phyloP scores from a whole-genome alignment of 148 eudicot genomes.

The Tetragonia tetragonoides region DNA sequence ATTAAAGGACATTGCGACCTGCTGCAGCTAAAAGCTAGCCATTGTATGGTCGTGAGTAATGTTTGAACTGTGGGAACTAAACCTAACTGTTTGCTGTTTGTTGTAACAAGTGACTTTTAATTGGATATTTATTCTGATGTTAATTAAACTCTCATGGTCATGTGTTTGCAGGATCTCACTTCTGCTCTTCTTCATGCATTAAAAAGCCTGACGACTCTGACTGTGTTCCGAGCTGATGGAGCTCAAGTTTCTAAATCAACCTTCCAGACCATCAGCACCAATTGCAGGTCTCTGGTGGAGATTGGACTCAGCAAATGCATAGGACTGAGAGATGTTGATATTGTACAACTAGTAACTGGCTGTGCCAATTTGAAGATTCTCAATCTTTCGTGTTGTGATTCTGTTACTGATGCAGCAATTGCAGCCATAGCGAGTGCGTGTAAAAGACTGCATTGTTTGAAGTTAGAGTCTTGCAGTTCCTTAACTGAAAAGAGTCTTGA shows the following conservation, averaged over 20 bases:
- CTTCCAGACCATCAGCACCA: slow-evolving; percentile 39
- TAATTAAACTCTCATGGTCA: not conserved
- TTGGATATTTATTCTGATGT: not conserved
- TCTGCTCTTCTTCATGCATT: slow-evolving; percentile 35
- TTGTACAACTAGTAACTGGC: slow-evolving; percentile 44
- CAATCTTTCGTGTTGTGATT: slow-evolving; percentile 64
- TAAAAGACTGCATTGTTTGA: slow-evolving; percentile 46
- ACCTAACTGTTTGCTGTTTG: slow-evolving; percentile 12
- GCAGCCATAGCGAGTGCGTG: slow-evolving; percentile 54
- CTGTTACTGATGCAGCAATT: slow-evolving; percentile 60
- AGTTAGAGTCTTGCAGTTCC: slow-evolving; percentile 64
- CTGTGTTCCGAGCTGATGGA: slow-evolving; percentile 53
- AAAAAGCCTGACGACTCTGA: slow-evolving; percentile 44
- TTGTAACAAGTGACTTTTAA: not conserved
- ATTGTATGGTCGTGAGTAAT: slow-evolving; percentile 71
- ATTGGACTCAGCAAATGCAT: slow-evolving; percentile 74
- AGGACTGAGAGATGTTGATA: slow-evolving; percentile 50
- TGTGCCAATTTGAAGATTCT: slow-evolving; percentile 46
- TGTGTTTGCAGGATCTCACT: slow-evolving; percentile 52
- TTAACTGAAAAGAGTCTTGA: slow-evolving; percentile 56
- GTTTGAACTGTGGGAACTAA: slow-evolving; percentile 29
- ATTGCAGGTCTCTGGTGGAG: slow-evolving; percentile 47
- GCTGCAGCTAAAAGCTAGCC: slow-evolving; percentile 52
- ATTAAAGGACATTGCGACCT: slow-evolving; percentile 46
- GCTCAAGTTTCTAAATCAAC: slow-evolving; percentile 47